Conservation (phyloP, 176 grass and related monocot species). For the Phragmites australis region DNA sequence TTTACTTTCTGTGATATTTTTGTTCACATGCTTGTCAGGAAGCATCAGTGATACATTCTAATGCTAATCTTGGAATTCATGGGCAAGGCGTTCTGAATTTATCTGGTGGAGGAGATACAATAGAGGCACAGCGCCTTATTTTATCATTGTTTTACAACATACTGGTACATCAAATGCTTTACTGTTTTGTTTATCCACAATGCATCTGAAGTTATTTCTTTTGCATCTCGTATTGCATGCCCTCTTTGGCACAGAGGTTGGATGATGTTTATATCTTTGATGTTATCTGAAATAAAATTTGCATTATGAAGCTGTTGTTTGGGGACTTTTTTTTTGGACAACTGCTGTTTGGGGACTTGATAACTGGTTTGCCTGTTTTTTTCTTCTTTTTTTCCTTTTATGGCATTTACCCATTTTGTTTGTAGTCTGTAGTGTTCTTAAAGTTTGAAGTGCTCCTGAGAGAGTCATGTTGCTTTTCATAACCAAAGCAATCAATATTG, state of each 20-base stretch:
- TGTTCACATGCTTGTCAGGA: constrained; percentile 59
- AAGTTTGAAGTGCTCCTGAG: constrained; percentile 15
- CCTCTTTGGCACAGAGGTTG: constrained; percentile 1
- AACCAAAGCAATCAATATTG: constrained; percentile 15
- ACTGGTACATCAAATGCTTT: constrained; percentile 53
- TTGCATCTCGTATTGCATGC: not conserved
- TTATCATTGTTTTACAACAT: constrained; percentile 98
- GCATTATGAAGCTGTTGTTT: not conserved
- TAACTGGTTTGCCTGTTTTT: constrained; percentile 5
- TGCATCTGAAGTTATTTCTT: constrained; percentile 23
- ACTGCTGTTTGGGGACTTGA: constrained; percentile 22
- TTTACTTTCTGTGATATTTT: constrained; percentile 36
- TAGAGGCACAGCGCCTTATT: constrained; percentile 90
- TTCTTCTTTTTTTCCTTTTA: not conserved
- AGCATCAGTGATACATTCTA: constrained; percentile 89
- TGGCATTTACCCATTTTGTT: not conserved
- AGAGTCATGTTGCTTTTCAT: constrained; percentile 20
- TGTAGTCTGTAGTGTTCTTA: not conserved
- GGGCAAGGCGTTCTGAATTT: constrained; percentile 94
- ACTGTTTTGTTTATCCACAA: constrained; percentile 12
- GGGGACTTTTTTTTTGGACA: too few species aligned
- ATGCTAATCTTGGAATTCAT: constrained; percentile 96
- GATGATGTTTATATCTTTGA: constrained; percentile 7
- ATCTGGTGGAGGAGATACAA: constrained; percentile 83
- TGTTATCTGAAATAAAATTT: constrained; percentile 25